phyloP scores from a whole-genome alignment of 202 grass and related monocot genomes.

The Cymbopogon flexuosus region DNA sequence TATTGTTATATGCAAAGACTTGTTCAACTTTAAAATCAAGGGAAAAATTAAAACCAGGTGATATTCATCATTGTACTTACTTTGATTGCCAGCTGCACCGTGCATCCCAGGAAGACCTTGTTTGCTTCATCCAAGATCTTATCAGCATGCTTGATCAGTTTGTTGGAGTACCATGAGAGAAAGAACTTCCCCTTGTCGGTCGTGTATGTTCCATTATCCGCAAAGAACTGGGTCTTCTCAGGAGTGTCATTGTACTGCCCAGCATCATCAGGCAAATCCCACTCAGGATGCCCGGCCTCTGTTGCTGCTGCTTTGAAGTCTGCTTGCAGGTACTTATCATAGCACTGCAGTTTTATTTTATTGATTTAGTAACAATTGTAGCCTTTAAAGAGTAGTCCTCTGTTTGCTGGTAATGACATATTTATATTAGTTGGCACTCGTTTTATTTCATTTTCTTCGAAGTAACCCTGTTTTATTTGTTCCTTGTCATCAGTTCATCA shows the following conservation, averaged over 20 bases:
- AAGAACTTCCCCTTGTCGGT: constrained; percentile 72
- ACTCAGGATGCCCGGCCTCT: constrained; percentile 67
- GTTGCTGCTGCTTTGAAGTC: constrained; percentile 64
- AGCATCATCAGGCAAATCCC: constrained; percentile 72
- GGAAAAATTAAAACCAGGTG: neutral
- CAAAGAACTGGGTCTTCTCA: constrained; percentile 57
- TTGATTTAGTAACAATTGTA: neutral
- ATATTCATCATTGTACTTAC: constrained; percentile 42
- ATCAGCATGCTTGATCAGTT: constrained; percentile 76
- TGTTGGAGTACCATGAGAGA: constrained; percentile 92
- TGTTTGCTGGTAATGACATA: neutral
- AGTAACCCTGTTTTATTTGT: neutral
- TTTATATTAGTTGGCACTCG: neutral
- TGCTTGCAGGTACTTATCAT: constrained; percentile 72
- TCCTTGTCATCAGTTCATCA: constrained; percentile 9
- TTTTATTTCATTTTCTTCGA: neutral
- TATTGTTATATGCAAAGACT: neutral
- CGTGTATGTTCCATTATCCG: constrained; percentile 58
- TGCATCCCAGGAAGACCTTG: constrained; percentile 69
- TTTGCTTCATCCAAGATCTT: constrained; percentile 80
- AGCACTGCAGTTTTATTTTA: constrained; percentile 58
- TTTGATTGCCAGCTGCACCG: constrained; percentile 71
- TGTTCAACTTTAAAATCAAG: neutral
- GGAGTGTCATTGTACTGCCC: constrained; percentile 81
- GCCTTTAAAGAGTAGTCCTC: neutral